These are phyloP conservation scores for Exophiala dermatitidis DNA, from an alignment of 2,329 filamentous ascomycete species.

Conservation along the genomic window DNA sequence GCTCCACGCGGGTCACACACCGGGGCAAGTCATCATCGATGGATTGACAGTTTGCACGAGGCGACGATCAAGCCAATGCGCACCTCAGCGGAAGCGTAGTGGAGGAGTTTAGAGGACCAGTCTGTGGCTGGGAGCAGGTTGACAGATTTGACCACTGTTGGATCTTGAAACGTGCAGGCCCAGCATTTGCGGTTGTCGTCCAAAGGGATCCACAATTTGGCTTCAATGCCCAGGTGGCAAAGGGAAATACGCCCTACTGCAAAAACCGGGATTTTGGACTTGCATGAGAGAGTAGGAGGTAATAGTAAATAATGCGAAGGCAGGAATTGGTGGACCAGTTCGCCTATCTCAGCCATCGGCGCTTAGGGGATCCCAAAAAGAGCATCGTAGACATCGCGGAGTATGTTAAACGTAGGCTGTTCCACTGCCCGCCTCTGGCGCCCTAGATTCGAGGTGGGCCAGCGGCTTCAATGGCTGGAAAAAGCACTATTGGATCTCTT, in stretches of 20 bases:
- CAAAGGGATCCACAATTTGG: no score
- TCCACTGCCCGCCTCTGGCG: no score
- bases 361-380: background rate
- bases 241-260: no score
- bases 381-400: background rate
- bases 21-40: background rate
- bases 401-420: no score
- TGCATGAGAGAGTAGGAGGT: no score
- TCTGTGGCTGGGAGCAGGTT: background rate
- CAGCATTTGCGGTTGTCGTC: background rate
- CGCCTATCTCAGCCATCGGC: background rate
- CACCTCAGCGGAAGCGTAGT: background rate
- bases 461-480: no score
- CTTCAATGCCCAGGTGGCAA: no score
- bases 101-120: background rate
- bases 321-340: background rate
- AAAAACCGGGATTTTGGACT: no score
- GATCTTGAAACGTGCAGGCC: background rate
- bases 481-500: no score
- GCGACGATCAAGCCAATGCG: constrained; percentile 4
- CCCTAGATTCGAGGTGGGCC: no score
- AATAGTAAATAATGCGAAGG: no score
- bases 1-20: no score
- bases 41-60: constrained; percentile 8
- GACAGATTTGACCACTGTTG: constrained; percentile 1